These are phyloP conservation scores for Euclidium syriacum DNA, from an alignment of 345 rosid species.

Conservation along the genomic window DNA sequence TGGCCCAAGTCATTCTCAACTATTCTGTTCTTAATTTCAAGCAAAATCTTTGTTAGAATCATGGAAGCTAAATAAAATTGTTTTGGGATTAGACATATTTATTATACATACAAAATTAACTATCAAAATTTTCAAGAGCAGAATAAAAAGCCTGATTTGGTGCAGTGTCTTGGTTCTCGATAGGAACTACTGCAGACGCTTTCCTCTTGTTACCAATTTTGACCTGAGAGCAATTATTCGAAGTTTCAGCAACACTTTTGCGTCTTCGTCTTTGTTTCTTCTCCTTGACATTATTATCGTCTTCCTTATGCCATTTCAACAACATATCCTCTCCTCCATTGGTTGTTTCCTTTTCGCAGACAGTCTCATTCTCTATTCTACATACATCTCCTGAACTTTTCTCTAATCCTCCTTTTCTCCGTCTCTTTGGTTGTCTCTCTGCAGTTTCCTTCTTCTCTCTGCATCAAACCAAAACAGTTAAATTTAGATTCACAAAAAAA, in stretches of 20 bases:
- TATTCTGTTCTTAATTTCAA: neutral
- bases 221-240: conserved; percentile 7
- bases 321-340: conserved; percentile 7
- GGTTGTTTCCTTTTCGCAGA: conserved; percentile 15
- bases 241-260: conserved; percentile 13
- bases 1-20: no score
- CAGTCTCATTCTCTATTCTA: conserved; percentile 8
- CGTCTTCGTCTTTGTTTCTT: neutral
- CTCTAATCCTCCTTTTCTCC: conserved; percentile 7
- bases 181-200: conserved; percentile 23
- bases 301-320: conserved; percentile 11
- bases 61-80: neutral
- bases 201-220: conserved; percentile 22
- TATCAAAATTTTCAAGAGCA: conserved; percentile 17
- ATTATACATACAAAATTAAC: neutral
- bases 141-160: conserved; percentile 2
- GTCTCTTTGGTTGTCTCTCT: conserved; percentile 25
- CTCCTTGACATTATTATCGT: neutral
- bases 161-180: conserved; percentile 15
- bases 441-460: conserved; percentile 27
- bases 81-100: neutral
- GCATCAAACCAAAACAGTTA: conserved; percentile 13
- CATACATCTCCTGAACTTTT: neutral
- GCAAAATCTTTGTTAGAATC: conserved; percentile 1
- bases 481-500: conserved; percentile 15